phyloP scores from a whole-genome alignment of 2,329 filamentous ascomycete species.

The Microsporum ferrugineum region DNA sequence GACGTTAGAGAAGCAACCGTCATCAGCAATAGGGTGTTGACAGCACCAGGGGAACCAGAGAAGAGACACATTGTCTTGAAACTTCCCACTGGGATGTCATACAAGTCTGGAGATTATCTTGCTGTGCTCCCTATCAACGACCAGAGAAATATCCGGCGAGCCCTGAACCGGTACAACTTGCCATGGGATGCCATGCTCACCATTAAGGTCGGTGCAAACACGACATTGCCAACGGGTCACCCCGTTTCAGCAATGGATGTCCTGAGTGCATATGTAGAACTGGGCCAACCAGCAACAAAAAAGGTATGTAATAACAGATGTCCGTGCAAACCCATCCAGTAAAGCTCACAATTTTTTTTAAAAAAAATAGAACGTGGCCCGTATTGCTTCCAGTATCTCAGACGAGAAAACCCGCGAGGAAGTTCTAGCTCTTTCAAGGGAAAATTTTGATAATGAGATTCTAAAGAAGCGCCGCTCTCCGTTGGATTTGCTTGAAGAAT shows the following conservation, averaged over 20 bases:
- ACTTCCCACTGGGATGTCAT: neutral
- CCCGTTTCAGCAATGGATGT: neutral
- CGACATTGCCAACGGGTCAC: neutral
- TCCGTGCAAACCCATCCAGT: neutral
- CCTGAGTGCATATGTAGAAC: slow-evolving; percentile 1
- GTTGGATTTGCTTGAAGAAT: neutral
- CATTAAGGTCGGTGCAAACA: neutral
- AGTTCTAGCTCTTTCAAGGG: neutral
- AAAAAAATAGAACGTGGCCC: neutral
- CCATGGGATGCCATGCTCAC: neutral
- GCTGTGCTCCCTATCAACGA: slow-evolving; percentile 1
- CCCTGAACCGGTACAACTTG: neutral
- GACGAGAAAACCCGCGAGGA: neutral
- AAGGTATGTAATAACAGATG: neutral
- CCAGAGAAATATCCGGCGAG: neutral
- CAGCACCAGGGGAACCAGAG: neutral
- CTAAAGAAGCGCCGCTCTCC: neutral
- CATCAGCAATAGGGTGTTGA: neutral
- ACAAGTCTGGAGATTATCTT: neutral
- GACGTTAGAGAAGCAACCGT: neutral
- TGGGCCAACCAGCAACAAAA: neutral
- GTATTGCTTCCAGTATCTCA: neutral
- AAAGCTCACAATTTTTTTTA: neutral
- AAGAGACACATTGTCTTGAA: neutral
- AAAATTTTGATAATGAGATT: neutral